Evolutionary conservation across 306 rosid species (phyloP).

Genomic region (Biancaea sappan): DNA sequence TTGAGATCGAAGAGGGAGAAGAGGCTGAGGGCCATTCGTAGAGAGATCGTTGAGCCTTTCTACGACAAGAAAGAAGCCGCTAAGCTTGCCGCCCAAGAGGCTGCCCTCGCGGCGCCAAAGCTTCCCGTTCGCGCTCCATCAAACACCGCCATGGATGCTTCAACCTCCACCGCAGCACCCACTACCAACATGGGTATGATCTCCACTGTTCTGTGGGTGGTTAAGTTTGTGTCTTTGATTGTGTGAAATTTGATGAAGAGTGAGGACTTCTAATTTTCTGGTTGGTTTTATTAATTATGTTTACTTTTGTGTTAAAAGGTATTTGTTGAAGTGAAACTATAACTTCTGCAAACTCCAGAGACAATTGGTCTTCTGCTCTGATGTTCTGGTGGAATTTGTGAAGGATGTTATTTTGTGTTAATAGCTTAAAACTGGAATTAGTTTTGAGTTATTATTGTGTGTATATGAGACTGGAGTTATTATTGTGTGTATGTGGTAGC

Average conservation of each 20-base stretch:
- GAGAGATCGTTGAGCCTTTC: slow-evolving; percentile 81
- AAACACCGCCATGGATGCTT: slow-evolving; percentile 53
- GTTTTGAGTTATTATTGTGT: not conserved
- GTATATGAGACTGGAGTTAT: not conserved
- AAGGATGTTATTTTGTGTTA: not conserved
- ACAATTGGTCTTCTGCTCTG: not conserved
- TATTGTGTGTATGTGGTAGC: not conserved
- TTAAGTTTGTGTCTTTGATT: not conserved
- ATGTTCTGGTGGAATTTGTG: not conserved
- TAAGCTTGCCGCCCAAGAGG: slow-evolving; percentile 83
- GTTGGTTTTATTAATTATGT: not conserved
- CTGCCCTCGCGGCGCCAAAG: slow-evolving; percentile 97
- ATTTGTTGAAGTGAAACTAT: not conserved
- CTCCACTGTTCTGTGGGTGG: not conserved
- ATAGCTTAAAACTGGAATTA: not conserved
- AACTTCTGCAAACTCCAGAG: not conserved
- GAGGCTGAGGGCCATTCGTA: slow-evolving; percentile 86
- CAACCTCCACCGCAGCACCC: slow-evolving; percentile 30
- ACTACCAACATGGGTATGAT: slow-evolving; percentile 48
- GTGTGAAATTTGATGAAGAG: not conserved
- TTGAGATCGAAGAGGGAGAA: slow-evolving; percentile 85
- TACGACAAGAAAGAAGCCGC: slow-evolving; percentile 91
- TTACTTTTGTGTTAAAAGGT: not conserved
- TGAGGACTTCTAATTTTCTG: not conserved
- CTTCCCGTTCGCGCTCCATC: slow-evolving; percentile 50